Evolutionary conservation across 2,329 filamentous ascomycete genomes (phyloP).

Genomic region (Lecanosticta acicola): DNA sequence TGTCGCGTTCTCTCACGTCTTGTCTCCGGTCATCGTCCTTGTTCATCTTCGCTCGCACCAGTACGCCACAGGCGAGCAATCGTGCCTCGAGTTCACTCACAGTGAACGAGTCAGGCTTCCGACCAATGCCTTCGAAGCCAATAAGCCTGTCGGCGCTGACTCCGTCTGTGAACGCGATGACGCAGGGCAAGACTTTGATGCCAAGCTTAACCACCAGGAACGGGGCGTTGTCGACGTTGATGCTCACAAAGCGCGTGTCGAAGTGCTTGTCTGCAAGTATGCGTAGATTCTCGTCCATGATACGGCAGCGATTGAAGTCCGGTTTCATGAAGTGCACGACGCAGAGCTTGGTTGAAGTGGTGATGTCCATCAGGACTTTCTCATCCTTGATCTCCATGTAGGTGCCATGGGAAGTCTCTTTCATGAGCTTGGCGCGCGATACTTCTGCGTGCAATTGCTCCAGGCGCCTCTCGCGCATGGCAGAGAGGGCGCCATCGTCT

Average conservation of each 20-base stretch:
- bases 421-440: slow-evolving; percentile 47
- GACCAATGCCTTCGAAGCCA: slow-evolving; percentile 54
- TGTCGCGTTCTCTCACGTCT: slow-evolving; percentile 31
- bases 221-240: slow-evolving; percentile 56
- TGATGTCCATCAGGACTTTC: slow-evolving; percentile 55
- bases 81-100: slow-evolving; percentile 50
- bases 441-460: slow-evolving; percentile 55
- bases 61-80: slow-evolving; percentile 47
- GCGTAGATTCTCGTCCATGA: slow-evolving; percentile 57
- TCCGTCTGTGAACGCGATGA: slow-evolving; percentile 53
- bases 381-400: slow-evolving; percentile 55
- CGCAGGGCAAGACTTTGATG: slow-evolving; percentile 54
- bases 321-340: slow-evolving; percentile 61
- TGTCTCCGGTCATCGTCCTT: slow-evolving; percentile 38
- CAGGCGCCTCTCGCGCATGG: slow-evolving; percentile 52
- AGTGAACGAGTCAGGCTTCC: slow-evolving; percentile 49
- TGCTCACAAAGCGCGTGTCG: slow-evolving; percentile 53
- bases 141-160: slow-evolving; percentile 52
- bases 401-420: slow-evolving; percentile 39
- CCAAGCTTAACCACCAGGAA: slow-evolving; percentile 55
- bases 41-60: slow-evolving; percentile 48
- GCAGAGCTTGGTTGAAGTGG: slow-evolving; percentile 52
- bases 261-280: slow-evolving; percentile 53
- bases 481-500: slow-evolving; percentile 49
- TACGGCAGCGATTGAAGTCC: slow-evolving; percentile 56